Evolutionary conservation across 768 basidiomycete genomes (phyloP).

Genomic region (Naganishia randhawae): DNA sequence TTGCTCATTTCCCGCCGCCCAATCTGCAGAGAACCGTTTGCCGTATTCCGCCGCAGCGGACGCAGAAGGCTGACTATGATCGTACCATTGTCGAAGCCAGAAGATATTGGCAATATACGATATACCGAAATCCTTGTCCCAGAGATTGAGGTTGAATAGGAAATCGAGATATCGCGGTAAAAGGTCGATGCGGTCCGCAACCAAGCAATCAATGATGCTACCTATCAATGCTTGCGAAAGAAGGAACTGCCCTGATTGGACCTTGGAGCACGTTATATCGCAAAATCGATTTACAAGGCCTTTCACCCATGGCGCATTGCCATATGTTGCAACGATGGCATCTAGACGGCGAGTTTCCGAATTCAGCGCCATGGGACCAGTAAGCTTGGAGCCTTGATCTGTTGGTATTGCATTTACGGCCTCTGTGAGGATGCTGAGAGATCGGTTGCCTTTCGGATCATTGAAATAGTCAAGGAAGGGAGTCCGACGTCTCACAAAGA

Average conservation of each 20-base stretch:
- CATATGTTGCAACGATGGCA: neutral
- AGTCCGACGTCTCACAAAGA: conserved; percentile 86
- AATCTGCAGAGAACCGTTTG: neutral
- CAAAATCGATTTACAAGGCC: conserved; percentile 9
- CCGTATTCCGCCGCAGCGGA: neutral
- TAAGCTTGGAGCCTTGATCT: conserved; percentile 9
- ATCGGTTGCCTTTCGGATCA: conserved; percentile 84
- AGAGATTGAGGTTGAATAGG: conserved; percentile 13
- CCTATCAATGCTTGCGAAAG: neutral
- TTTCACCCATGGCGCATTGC: neutral
- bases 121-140: conserved; percentile 10
- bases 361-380: neutral
- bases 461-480: conserved; percentile 90
- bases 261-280: neutral
- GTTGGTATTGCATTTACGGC: conserved; percentile 9
- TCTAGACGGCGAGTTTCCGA: neutral
- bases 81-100: conserved; percentile 2
- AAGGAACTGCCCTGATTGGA: neutral
- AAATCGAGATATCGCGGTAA: conserved; percentile 14
- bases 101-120: neutral
- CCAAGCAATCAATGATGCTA: conserved; percentile 6
- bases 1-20: neutral
- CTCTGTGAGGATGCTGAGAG: conserved; percentile 21
- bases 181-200: conserved; percentile 13
- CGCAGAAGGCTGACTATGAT: neutral